Conservation (phyloP, 2,329 filamentous ascomycete genomes). For the Colletotrichum sp. region DNA sequence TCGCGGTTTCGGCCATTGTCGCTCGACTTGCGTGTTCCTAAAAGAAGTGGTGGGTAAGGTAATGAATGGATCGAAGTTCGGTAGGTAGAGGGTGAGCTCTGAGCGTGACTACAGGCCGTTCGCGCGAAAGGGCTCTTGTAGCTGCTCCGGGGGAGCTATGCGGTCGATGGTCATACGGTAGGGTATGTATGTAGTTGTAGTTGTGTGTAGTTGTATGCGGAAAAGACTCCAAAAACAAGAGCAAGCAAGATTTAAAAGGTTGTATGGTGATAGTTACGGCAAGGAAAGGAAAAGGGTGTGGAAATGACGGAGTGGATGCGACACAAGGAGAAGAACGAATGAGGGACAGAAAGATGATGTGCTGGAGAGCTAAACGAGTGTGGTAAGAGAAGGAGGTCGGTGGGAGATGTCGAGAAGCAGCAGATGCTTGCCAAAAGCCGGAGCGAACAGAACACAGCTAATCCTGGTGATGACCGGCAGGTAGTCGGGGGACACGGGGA, state of each 20-base stretch:
- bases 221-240: neutral
- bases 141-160: conserved; percentile 22
- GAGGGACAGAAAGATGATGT: conserved; percentile 9
- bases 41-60: neutral
- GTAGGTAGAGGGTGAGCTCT: neutral
- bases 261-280: neutral
- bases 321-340: conserved; percentile 7
- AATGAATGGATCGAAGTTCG: neutral
- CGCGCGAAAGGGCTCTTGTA: neutral
- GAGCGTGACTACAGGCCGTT: neutral
- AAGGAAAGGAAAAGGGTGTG: conserved; percentile 1
- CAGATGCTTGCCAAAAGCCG: neutral
- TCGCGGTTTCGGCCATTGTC: conserved; percentile 31
- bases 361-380: conserved; percentile 22
- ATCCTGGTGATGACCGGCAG: conserved; percentile 1
- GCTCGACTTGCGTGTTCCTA: neutral
- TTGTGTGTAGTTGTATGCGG: neutral
- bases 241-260: neutral
- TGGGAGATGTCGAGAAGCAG: conserved; percentile 18
- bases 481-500: neutral
- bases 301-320: conserved; percentile 2
- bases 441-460: conserved; percentile 3
- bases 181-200: neutral
- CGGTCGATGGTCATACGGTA: conserved; percentile 15
- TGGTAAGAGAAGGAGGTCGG: conserved; percentile 20